Percentiles rank a stretch among this genome's conserved stretches.
phyloP scores from a whole-genome alignment of 129 eudicot species.

The Heracleum sosnowskyi region DNA sequence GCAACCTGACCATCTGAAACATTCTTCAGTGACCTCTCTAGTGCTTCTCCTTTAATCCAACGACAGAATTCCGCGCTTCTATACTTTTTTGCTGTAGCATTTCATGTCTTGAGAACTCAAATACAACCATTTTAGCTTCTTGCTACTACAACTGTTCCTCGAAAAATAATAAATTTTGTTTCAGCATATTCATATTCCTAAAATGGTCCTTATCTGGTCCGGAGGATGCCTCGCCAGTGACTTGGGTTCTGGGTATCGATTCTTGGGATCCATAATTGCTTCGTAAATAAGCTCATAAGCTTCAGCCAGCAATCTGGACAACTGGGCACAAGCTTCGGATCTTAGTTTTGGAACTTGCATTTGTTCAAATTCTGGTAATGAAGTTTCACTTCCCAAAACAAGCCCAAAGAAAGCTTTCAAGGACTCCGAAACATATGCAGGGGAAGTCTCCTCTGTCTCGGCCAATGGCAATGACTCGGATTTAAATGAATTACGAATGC shows the following conservation, averaged over 20 bases:
- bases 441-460: constrained; percentile 65
- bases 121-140: not conserved
- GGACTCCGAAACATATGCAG: constrained; percentile 61
- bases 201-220: constrained; percentile 88
- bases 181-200: constrained; percentile 54
- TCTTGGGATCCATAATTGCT: constrained; percentile 70
- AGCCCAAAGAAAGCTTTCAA: constrained; percentile 83
- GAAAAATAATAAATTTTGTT: constrained; percentile 11
- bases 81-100: not conserved
- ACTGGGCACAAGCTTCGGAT: constrained; percentile 60
- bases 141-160: not conserved
- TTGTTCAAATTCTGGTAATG: constrained; percentile 88
- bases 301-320: constrained; percentile 68
- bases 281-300: constrained; percentile 71
- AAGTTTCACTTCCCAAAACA: constrained; percentile 71
- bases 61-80: not conserved
- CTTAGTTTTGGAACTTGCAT: constrained; percentile 80
- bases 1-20: not conserved
- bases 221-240: constrained; percentile 96
- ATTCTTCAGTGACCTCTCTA: not conserved
- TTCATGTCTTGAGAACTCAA: not conserved
- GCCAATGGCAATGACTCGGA: constrained; percentile 29
- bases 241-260: constrained; percentile 70
- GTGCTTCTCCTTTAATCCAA: not conserved
- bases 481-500: constrained; percentile 29